A percentile compares a stretch with the other conserved stretches of the same genome.
Conservation (phyloP, 2,329 filamentous ascomycete genomes). For the Ophiostoma himal-ulmi region DNA sequence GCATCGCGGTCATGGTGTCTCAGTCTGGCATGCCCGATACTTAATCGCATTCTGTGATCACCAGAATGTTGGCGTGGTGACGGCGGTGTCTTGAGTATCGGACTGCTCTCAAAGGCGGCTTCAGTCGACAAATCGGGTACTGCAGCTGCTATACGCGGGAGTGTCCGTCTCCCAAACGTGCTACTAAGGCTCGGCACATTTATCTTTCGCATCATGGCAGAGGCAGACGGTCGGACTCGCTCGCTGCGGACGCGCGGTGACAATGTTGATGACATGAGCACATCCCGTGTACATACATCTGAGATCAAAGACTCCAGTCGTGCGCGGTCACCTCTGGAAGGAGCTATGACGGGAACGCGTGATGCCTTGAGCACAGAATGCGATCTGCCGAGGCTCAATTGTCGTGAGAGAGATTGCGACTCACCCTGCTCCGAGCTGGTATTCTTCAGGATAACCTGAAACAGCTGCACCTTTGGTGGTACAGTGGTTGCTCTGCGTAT, state of each 20-base stretch:
- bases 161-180: slow-evolving; percentile 67
- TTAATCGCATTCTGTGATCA: not conserved
- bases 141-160: slow-evolving; percentile 33
- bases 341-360: slow-evolving; percentile 63
- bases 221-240: slow-evolving; percentile 69
- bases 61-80: not conserved
- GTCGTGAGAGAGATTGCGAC: slow-evolving; percentile 33
- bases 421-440: slow-evolving; percentile 58
- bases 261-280: slow-evolving; percentile 80
- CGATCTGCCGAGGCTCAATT: slow-evolving; percentile 49
- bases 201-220: slow-evolving; percentile 80
- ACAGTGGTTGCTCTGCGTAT: slow-evolving; percentile 74
- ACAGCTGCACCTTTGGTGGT: slow-evolving; percentile 59
- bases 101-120: slow-evolving; percentile 22
- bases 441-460: slow-evolving; percentile 80
- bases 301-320: slow-evolving; percentile 67
- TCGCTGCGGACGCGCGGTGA: slow-evolving; percentile 58
- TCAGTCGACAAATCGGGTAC: slow-evolving; percentile 18
- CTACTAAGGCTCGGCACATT: slow-evolving; percentile 74
- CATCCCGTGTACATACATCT: slow-evolving; percentile 79
- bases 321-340: slow-evolving; percentile 67
- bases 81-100: not conserved
- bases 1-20: not conserved
- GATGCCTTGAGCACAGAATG: slow-evolving; percentile 68
- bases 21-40: slow-evolving; percentile 1